phyloP scores from a whole-genome alignment of 345 rosid species.

The Hypericum androsaemum region DNA sequence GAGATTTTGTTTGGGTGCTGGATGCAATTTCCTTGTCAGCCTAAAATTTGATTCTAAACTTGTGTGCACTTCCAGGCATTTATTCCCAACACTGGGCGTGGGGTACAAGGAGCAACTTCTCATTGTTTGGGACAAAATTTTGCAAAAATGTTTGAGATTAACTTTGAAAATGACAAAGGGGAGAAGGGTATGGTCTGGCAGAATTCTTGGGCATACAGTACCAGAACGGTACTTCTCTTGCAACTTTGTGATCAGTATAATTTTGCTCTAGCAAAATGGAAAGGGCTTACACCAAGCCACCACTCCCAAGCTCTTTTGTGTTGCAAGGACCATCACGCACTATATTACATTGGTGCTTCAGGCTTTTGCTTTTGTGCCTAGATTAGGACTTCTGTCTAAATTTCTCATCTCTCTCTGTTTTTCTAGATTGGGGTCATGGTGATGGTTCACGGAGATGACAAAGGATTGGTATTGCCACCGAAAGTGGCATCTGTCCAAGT shows the following conservation, averaged over 20 bases:
- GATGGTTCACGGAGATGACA: constrained; percentile 97
- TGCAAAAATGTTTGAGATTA: constrained; percentile 92
- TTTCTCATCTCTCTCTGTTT: background rate
- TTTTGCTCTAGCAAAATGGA: too few relatives aligned
- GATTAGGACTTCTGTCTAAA: background rate
- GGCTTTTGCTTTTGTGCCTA: background rate
- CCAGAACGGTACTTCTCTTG: constrained; percentile 48
- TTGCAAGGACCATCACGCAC: too few relatives aligned
- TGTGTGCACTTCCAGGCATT: constrained; percentile 41
- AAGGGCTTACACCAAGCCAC: too few relatives aligned
- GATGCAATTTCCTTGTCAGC: too few relatives aligned
- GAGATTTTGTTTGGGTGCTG: too few relatives aligned
- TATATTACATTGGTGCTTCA: too few relatives aligned
- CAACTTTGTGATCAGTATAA: background rate
- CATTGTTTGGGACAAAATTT: constrained; percentile 96
- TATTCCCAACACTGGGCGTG: constrained; percentile 95
- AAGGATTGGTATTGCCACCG: constrained; percentile 81
- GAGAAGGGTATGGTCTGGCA: constrained; percentile 94
- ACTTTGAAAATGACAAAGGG: constrained; percentile 84
- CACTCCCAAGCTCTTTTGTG: too few relatives aligned
- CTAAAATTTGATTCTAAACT: too few relatives aligned
- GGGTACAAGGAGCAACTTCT: constrained; percentile 97
- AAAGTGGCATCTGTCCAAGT: constrained; percentile 86
- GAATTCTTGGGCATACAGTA: constrained; percentile 98
- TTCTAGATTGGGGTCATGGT: constrained; percentile 89